Evolutionary conservation across 768 basidiomycete genomes (phyloP).

Genomic region (Amanita exitialis): DNA sequence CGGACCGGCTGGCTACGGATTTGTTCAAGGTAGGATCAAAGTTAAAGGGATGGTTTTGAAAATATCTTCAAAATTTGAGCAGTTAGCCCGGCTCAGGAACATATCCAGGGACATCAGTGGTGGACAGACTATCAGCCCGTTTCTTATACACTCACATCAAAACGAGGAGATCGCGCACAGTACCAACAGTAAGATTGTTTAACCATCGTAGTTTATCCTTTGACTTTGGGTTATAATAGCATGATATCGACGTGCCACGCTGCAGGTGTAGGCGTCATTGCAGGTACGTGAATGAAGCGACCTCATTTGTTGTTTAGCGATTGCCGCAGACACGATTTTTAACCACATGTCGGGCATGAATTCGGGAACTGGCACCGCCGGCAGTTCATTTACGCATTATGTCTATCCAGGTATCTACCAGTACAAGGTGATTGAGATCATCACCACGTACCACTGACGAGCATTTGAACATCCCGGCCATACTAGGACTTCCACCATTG

Average conservation of each 20-base stretch:
- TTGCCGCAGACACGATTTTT: conserved; percentile 37
- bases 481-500: conserved; percentile 33
- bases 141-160: conserved; percentile 55
- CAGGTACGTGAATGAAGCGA: conserved; percentile 21
- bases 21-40: conserved; percentile 46
- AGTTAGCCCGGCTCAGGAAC: conserved; percentile 49
- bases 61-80: background rate
- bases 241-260: conserved; percentile 42
- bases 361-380: conserved; percentile 36
- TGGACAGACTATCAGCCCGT: conserved; percentile 72
- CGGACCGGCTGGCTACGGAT: conserved; percentile 63
- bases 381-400: conserved; percentile 45
- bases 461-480: background rate
- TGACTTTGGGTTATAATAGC: conserved; percentile 11
- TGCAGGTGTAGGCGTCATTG: conserved; percentile 49
- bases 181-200: conserved; percentile 24
- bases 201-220: background rate
- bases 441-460: background rate
- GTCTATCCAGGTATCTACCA: conserved; percentile 40
- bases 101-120: conserved; percentile 50
- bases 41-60: background rate
- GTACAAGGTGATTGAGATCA: conserved; percentile 23
- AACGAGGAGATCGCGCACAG: conserved; percentile 49
- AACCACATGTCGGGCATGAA: conserved; percentile 55
- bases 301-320: background rate